phyloP scores from a whole-genome alignment of 2,329 filamentous ascomycete genomes.

The Ophiostoma novo-ulmi region DNA sequence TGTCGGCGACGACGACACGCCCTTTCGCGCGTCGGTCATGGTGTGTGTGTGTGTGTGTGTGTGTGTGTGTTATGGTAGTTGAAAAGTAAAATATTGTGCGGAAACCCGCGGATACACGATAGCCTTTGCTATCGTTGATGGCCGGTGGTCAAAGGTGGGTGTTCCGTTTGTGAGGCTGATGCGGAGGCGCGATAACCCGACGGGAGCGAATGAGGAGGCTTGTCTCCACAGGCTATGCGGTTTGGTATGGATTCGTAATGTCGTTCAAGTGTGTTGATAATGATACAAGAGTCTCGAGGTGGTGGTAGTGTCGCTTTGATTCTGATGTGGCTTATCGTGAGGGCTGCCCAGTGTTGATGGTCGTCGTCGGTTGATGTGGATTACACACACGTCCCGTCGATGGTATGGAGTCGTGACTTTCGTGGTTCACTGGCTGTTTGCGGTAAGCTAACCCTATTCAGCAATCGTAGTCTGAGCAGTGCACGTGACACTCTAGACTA shows the following conservation, averaged over 20 bases:
- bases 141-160: neutral
- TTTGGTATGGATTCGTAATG: neutral
- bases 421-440: neutral
- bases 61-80: neutral
- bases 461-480: neutral
- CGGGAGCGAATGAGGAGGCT: neutral
- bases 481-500: neutral
- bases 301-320: neutral
- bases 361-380: neutral
- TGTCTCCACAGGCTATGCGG: neutral
- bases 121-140: neutral
- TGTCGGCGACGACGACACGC: slow-evolving; percentile 29
- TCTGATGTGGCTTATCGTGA: neutral
- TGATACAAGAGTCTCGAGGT: neutral
- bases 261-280: neutral
- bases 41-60: slow-evolving; percentile 13
- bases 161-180: neutral
- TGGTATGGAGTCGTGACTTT: neutral
- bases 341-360: neutral
- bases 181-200: neutral
- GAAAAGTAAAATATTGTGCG: neutral
- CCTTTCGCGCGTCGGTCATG: slow-evolving; percentile 34
- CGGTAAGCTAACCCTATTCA: neutral
- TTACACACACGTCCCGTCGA: neutral
- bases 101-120: neutral